Percentiles rank a stretch among this genome's conserved stretches.
phyloP scores from a whole-genome alignment of 1,139 yeast species.

The Pichia sp. region DNA sequence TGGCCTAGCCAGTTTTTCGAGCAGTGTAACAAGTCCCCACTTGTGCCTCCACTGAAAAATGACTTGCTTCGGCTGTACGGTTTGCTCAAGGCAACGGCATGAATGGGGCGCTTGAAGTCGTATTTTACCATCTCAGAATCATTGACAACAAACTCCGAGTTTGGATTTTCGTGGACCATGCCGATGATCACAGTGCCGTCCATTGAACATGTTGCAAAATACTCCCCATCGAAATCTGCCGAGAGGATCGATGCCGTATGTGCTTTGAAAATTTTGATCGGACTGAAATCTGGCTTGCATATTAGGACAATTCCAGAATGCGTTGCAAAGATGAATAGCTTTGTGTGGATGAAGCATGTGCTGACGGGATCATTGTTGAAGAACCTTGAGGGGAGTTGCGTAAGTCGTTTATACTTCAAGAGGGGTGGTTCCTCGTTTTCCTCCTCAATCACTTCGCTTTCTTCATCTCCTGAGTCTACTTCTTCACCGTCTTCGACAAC shows the following conservation, averaged over 20 bases:
- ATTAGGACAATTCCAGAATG: constrained; percentile 82
- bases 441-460: constrained; percentile 24
- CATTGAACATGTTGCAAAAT: constrained; percentile 82
- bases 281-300: constrained; percentile 51
- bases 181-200: constrained; percentile 92
- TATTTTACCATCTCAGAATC: constrained; percentile 43
- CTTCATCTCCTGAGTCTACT: constrained; percentile 14
- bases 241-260: constrained; percentile 83
- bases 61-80: constrained; percentile 58
- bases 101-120: constrained; percentile 85
- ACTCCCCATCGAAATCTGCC: constrained; percentile 65
- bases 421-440: constrained; percentile 67
- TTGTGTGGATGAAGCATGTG: constrained; percentile 54
- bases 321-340: constrained; percentile 74
- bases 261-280: constrained; percentile 71
- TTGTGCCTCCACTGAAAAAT: constrained; percentile 85
- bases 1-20: constrained; percentile 85
- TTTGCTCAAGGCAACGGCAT: constrained; percentile 76
- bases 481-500: constrained; percentile 16
- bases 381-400: constrained; percentile 60
- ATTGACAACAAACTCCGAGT: neutral
- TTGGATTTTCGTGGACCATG: constrained; percentile 51
- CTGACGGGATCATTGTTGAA: constrained; percentile 77
- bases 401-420: constrained; percentile 67
- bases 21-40: constrained; percentile 75